Evolutionary conservation across 257 asterid species (phyloP), one percentile per base, ranked within the genome.

Genomic region (Eucommia ulmoides): DNA sequence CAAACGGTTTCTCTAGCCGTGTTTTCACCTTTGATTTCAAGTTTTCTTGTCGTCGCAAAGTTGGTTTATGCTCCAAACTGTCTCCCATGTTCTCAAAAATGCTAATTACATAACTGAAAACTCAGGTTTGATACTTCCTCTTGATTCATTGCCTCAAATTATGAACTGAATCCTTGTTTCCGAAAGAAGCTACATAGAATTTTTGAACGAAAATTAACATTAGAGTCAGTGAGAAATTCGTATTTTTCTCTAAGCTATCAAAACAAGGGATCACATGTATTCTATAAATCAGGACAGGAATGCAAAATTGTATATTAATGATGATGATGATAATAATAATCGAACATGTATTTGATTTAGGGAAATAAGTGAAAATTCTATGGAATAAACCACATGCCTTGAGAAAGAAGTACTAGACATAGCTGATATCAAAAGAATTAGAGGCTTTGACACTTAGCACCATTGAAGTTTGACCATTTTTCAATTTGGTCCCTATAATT

Each of bases 61-160:
- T 56, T 51, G 61, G 63, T 61, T 60, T 45, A 72, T 19, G 56
- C 50, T 79, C 73, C 48, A 49, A 33, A 49, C 33, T 47, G 50
- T 50, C 56, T 16, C 68, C 79, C 84, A 68, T 66, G 49, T 54
- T 65, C 46, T 29, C 33, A 48, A 59, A 60, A 65, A 62, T 67
- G 57, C 61, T 63, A 60, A 42, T 65, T 51, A 52, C 38, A 60
- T 54, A 20, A 52, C 42, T 70, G 61, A 60, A 68, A 10, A 18
- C 11, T 35, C 44, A 35, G 0, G n/a, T 35, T 18, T 35, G n/a
- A 35, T 2, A 35, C 16, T 35, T 15, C 9, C 2, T 4, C n/a
- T 3, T 35, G 44, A 15, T 35, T 15, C 44, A 4, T 35, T 0
- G 3, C 14, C 0, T 35, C 44, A 26, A 26, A 26, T 12, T 4